Conservation (phyloP, 192 early-diverging fungal genomes). For the Coemansia sp. region DNA sequence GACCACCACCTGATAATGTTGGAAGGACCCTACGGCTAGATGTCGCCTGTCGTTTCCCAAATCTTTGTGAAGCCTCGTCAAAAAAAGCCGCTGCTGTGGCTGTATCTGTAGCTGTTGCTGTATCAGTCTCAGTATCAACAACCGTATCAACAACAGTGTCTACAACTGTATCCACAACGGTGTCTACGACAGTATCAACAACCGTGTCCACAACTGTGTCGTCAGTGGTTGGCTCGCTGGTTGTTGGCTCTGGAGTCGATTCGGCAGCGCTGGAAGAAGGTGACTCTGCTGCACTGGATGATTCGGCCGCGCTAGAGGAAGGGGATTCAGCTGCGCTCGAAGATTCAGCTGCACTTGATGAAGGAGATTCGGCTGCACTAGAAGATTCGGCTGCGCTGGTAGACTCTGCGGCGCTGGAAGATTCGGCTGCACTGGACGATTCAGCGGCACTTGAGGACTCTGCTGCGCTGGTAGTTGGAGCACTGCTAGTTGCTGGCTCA, state of each 20-base stretch:
- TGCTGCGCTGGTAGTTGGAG: neutral
- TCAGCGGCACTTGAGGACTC: neutral
- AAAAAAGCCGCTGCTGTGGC: constrained; percentile 2
- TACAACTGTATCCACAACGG: constrained; percentile 5
- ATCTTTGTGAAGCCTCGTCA: neutral
- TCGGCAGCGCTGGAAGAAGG: neutral
- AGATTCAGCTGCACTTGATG: neutral
- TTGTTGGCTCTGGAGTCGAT: neutral
- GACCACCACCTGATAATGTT: constrained; percentile 13
- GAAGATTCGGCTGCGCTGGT: neutral
- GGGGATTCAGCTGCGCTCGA: neutral
- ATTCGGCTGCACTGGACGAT: neutral
- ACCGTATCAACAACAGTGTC: neutral
- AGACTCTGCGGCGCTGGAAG: neutral
- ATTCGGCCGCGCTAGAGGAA: neutral
- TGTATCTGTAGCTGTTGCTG: neutral
- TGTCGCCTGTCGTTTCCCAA: constrained; percentile 11
- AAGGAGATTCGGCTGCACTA: neutral
- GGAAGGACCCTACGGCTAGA: constrained; percentile 9
- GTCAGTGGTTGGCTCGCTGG: neutral
- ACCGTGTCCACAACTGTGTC: constrained; percentile 8
- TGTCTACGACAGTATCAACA: constrained; percentile 1
- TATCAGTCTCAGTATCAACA: neutral
- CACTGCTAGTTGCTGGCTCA: neutral
- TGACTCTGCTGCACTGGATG: constrained; percentile 1